Percentiles rank a stretch among this genome's conserved stretches.
Evolutionary conservation across 352 stramenopile genomes (phyloP).

Genomic region (Phytophthora litchii): DNA sequence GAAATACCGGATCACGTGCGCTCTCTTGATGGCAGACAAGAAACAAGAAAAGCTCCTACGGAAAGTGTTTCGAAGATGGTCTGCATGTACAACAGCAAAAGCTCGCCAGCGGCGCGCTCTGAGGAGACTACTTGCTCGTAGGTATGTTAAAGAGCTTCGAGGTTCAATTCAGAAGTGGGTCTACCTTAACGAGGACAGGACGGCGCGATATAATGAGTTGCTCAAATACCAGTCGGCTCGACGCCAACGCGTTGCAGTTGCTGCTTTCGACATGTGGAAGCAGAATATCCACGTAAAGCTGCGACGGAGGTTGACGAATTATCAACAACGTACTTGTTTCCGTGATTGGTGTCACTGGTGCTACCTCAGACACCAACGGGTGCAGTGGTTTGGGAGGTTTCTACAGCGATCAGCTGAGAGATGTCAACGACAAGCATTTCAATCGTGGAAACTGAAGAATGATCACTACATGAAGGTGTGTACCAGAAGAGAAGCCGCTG

Average conservation of each 20-base stretch:
- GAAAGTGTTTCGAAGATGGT: constrained; percentile 27
- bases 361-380: constrained; percentile 5
- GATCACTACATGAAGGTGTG: constrained; percentile 4
- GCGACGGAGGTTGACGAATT: constrained; percentile 1
- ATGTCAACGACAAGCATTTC: constrained; percentile 25
- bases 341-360: constrained; percentile 13
- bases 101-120: constrained; percentile 8
- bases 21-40: constrained; percentile 33
- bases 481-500: constrained; percentile 1
- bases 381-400: constrained; percentile 20
- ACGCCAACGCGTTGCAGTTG: not conserved
- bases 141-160: constrained; percentile 3
- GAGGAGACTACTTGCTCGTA: constrained; percentile 17
- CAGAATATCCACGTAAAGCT: constrained; percentile 3
- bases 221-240: constrained; percentile 5
- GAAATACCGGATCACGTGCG: constrained; percentile 44
- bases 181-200: constrained; percentile 4
- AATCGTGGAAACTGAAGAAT: constrained; percentile 27
- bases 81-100: not conserved
- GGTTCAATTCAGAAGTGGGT: constrained; percentile 15
- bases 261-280: constrained; percentile 20
- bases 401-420: constrained; percentile 5
- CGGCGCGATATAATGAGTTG: not conserved
- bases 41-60: constrained; percentile 21
- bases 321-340: constrained; percentile 22